These are phyloP conservation scores for Cicer yamashitae DNA, from an alignment of 306 rosid genomes.

Conservation along the genomic window DNA sequence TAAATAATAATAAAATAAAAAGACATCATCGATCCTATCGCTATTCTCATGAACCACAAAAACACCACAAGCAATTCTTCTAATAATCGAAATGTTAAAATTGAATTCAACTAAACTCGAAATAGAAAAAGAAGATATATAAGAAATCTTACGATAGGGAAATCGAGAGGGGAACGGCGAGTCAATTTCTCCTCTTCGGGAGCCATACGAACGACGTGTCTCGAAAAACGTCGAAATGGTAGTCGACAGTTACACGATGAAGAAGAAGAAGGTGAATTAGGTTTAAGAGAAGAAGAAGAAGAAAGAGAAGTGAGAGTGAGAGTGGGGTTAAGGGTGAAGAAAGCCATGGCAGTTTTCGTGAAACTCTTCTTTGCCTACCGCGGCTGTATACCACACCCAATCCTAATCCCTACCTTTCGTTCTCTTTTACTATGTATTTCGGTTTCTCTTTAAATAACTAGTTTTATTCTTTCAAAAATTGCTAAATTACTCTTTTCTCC, in stretches of 20 bases:
- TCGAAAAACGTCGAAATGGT: conserved; percentile 39
- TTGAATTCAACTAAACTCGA: background rate
- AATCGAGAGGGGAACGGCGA: conserved; percentile 87
- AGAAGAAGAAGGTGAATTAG: conserved; percentile 35
- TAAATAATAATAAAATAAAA: background rate
- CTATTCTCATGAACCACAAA: background rate
- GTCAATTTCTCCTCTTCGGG: conserved; percentile 83
- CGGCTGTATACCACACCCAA: conserved; percentile 45
- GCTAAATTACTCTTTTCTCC: too few species aligned
- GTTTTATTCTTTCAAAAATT: background rate
- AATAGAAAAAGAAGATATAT: background rate
- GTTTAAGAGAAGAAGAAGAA: conserved; percentile 28
- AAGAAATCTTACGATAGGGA: conserved; percentile 61
- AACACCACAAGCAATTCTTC: background rate
- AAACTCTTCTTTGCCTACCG: background rate
- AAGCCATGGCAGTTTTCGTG: conserved; percentile 57
- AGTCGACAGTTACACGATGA: conserved; percentile 11
- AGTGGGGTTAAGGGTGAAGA: conserved; percentile 42
- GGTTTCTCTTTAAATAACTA: background rate
- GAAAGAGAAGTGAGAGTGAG: conserved; percentile 2
- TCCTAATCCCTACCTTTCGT: conserved; percentile 38
- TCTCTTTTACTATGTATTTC: background rate
- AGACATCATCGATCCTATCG: background rate
- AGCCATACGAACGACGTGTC: conserved; percentile 76
- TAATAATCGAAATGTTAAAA: background rate